Evolutionary conservation across 2,329 filamentous ascomycete genomes (phyloP).

Genomic region (Diplodia intermedia): DNA sequence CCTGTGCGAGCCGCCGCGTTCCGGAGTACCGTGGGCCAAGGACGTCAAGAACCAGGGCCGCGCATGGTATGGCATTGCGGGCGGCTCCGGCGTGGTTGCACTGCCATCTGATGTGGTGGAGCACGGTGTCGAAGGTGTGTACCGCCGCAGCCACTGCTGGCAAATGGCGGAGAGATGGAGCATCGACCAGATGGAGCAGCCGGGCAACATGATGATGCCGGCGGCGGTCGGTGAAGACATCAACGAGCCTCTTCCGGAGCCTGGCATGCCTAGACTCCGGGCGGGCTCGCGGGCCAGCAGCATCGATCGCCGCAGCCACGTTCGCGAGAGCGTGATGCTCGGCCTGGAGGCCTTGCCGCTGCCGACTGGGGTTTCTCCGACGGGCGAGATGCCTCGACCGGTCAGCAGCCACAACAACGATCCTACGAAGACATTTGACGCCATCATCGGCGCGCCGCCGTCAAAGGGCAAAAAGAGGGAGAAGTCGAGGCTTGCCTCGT

Average conservation of each 20-base stretch:
- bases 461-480: constrained; percentile 29
- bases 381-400: constrained; percentile 38
- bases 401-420: constrained; percentile 44
- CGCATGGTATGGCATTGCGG: constrained; percentile 77
- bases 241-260: constrained; percentile 43
- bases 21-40: constrained; percentile 75
- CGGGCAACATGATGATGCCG: constrained; percentile 37
- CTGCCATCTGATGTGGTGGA: constrained; percentile 70
- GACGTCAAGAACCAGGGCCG: constrained; percentile 64
- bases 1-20: constrained; percentile 76
- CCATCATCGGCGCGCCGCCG: constrained; percentile 42
- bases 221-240: constrained; percentile 47
- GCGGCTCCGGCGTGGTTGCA: constrained; percentile 66
- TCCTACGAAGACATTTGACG: constrained; percentile 58
- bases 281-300: constrained; percentile 25
- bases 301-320: constrained; percentile 21
- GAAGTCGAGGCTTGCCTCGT: constrained; percentile 30
- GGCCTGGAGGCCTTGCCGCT: constrained; percentile 57
- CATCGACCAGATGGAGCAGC: constrained; percentile 42
- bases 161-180: constrained; percentile 68
- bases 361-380: constrained; percentile 52
- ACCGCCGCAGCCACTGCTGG: constrained; percentile 74
- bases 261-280: constrained; percentile 32
- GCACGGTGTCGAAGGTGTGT: constrained; percentile 71
- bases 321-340: constrained; percentile 52